Percentiles rank a stretch among this genome's conserved stretches.
These are phyloP conservation scores for Solanum pinnatisectum DNA, from an alignment of 257 asterid genomes.

Conservation along the genomic window DNA sequence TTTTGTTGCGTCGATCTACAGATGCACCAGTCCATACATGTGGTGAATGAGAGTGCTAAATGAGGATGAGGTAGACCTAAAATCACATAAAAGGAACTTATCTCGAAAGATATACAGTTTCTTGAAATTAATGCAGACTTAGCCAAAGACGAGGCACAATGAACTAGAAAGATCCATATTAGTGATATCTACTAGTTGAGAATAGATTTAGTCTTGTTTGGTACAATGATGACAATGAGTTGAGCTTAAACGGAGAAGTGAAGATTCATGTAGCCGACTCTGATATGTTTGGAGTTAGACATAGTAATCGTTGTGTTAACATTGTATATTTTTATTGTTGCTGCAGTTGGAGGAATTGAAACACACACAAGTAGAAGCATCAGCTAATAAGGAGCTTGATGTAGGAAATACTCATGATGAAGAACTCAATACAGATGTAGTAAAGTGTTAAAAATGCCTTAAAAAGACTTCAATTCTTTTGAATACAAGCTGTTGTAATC, in stretches of 20 bases:
- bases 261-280: neutral
- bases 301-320: neutral
- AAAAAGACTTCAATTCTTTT: neutral
- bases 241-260: neutral
- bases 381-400: constrained; percentile 20
- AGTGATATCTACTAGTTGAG: neutral
- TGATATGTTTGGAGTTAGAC: neutral
- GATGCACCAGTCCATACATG: neutral
- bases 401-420: constrained; percentile 19
- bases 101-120: neutral
- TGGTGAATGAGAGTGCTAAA: neutral
- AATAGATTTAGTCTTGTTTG: neutral
- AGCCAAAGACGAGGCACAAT: neutral
- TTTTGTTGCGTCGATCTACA: neutral
- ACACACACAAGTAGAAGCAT: constrained; percentile 25
- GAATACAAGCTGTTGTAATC: neutral
- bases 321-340: neutral
- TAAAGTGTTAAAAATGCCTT: neutral
- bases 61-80: neutral
- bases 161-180: neutral
- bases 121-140: neutral
- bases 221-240: neutral
- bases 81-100: neutral
- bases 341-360: constrained; percentile 59
- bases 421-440: neutral